Conservation (phyloP, 202 grass and related monocot species). For the Zizania palustris region DNA sequence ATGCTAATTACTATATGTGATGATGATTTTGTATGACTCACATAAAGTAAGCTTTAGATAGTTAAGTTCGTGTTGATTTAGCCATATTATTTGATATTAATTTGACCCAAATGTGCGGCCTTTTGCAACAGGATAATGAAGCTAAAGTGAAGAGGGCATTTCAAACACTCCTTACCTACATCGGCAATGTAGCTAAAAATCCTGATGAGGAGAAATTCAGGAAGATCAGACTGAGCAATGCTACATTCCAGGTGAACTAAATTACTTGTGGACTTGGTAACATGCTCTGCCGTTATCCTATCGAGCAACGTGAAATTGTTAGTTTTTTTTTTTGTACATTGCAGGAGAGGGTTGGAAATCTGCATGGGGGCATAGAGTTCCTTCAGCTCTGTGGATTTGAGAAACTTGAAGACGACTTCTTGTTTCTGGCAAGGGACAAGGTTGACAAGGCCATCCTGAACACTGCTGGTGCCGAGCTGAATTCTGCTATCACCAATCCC, state of each 20-base stretch:
- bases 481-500: constrained; percentile 91
- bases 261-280: neutral
- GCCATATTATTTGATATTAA: neutral
- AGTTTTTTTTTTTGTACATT: constrained; percentile 25
- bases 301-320: neutral
- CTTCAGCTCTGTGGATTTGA: constrained; percentile 87
- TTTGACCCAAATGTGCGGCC: neutral
- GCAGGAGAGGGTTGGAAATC: constrained; percentile 84
- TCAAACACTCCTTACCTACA: constrained; percentile 86
- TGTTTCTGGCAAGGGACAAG: constrained; percentile 80
- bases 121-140: constrained; percentile 65
- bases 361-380: constrained; percentile 82
- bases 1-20: neutral
- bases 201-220: constrained; percentile 95
- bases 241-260: constrained; percentile 72
- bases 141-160: constrained; percentile 92
- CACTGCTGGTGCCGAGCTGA: constrained; percentile 72
- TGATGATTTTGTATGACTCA: neutral
- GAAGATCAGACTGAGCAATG: constrained; percentile 81
- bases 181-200: constrained; percentile 79
- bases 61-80: neutral
- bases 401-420: constrained; percentile 78
- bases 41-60: neutral
- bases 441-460: constrained; percentile 69
- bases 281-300: neutral